Conservation (phyloP, 768 basidiomycete species). For the Sarcomyxa edulis region DNA sequence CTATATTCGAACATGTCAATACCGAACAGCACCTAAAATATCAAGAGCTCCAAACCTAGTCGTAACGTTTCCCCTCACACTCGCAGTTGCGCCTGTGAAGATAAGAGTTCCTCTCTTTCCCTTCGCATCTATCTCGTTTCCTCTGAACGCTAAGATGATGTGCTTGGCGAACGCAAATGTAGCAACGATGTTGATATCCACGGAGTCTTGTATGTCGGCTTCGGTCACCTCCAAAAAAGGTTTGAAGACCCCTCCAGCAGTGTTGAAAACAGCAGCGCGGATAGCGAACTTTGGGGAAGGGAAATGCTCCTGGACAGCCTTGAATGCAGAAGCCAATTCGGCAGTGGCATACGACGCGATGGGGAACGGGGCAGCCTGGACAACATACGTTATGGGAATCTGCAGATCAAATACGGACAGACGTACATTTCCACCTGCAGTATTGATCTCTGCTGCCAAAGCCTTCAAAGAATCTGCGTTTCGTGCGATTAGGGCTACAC, state of each 20-base stretch:
- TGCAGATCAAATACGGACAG: background rate
- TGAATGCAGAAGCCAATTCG: conserved; percentile 47
- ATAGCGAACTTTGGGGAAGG: conserved; percentile 36
- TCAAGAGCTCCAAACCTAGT: too few species aligned
- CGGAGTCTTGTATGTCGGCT: conserved; percentile 44
- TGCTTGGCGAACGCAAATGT: conserved; percentile 63
- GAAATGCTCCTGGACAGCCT: conserved; percentile 38
- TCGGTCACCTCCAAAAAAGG: conserved; percentile 61
- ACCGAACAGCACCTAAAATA: too few species aligned
- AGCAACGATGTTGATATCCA: conserved; percentile 49
- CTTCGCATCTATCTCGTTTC: conserved; percentile 40
- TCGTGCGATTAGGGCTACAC: conserved; percentile 61
- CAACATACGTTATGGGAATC: background rate
- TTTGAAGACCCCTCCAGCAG: conserved; percentile 53
- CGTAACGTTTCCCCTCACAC: conserved; percentile 51
- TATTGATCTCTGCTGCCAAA: conserved; percentile 50
- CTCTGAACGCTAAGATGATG: conserved; percentile 54
- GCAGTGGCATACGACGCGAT: conserved; percentile 43
- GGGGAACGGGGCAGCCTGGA: conserved; percentile 53
- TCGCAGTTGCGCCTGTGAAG: conserved; percentile 72
- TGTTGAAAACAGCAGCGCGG: conserved; percentile 63
- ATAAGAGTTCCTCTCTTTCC: conserved; percentile 61
- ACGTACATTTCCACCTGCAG: conserved; percentile 52
- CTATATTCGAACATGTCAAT: too few species aligned
- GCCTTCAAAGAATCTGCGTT: conserved; percentile 45